A percentile compares a stretch with the other conserved stretches of the same genome.
These are phyloP conservation scores for Populus deltoides DNA, from an alignment of 345 rosid species.

Conservation along the genomic window DNA sequence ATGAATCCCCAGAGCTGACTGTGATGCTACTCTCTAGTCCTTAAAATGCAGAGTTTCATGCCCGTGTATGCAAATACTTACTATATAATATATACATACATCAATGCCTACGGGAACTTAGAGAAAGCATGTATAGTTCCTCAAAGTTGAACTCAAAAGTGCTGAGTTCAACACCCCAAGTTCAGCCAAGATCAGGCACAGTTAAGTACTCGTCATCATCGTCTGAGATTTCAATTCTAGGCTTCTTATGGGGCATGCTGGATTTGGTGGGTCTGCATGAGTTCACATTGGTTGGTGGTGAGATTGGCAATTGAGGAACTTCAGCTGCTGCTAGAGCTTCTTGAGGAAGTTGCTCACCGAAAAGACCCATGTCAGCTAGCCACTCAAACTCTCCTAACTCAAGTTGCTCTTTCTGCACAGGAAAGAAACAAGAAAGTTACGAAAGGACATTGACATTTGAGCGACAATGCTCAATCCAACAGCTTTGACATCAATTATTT, in stretches of 20 bases:
- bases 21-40: neutral
- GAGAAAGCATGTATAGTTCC: neutral
- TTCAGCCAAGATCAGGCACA: conserved; percentile 84
- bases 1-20: neutral
- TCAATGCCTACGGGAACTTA: neutral
- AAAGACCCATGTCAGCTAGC: conserved; percentile 73
- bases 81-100: neutral
- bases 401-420: conserved; percentile 66
- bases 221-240: conserved; percentile 53
- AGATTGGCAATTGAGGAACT: conserved; percentile 76
- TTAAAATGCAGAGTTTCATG: neutral
- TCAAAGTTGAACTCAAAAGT: neutral
- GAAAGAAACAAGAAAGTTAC: neutral
- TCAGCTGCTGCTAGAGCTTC: conserved; percentile 74
- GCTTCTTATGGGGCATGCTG: conserved; percentile 62
- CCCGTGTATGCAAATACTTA: neutral
- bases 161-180: neutral
- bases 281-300: conserved; percentile 30
- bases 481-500: neutral
- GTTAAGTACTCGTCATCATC: conserved; percentile 76
- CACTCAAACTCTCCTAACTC: conserved; percentile 80
- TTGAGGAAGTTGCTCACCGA: conserved; percentile 55
- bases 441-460: neutral
- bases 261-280: conserved; percentile 50
- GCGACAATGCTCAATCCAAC: neutral